Evolutionary conservation across 2,329 filamentous ascomycete species (phyloP).

Genomic region (Arthrobotrys megalospora): DNA sequence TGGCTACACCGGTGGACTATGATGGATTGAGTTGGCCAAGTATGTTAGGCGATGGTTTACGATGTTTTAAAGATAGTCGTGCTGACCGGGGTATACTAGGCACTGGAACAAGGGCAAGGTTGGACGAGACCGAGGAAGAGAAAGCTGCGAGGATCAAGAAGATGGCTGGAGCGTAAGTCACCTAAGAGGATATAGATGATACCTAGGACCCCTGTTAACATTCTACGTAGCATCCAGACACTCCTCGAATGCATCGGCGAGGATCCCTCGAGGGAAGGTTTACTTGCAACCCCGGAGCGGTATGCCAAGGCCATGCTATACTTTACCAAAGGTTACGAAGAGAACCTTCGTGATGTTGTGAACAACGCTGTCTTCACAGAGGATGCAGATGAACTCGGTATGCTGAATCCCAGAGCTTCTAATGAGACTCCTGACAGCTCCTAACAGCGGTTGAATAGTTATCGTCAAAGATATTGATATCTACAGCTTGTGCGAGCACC

Average conservation of each 20-base stretch:
- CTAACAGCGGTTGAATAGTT: constrained; percentile 70
- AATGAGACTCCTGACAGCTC: background rate
- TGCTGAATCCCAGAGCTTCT: background rate
- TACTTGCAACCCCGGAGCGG: constrained; percentile 80
- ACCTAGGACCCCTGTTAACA: background rate
- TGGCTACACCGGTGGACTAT: constrained; percentile 72
- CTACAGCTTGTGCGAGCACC: constrained; percentile 95
- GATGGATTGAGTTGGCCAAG: constrained; percentile 74
- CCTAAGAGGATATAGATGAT: background rate
- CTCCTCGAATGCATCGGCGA: constrained; percentile 79
- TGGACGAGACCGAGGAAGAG: constrained; percentile 73
- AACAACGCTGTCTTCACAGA: constrained; percentile 96
- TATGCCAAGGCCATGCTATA: constrained; percentile 97
- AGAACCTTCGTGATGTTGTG: constrained; percentile 91
- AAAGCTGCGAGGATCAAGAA: constrained; percentile 72
- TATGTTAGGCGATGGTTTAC: constrained; percentile 63
- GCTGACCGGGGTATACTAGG: constrained; percentile 68
- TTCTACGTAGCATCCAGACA: constrained; percentile 67
- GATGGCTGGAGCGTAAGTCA: constrained; percentile 72
- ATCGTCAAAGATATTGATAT: constrained; percentile 98
- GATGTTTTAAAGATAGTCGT: background rate
- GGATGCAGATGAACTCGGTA: constrained; percentile 87
- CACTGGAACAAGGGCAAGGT: constrained; percentile 76
- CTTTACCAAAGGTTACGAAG: constrained; percentile 96
- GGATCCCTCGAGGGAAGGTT: constrained; percentile 76